Conservation (phyloP, 345 rosid genomes). For the Rhizophora apiculata region DNA sequence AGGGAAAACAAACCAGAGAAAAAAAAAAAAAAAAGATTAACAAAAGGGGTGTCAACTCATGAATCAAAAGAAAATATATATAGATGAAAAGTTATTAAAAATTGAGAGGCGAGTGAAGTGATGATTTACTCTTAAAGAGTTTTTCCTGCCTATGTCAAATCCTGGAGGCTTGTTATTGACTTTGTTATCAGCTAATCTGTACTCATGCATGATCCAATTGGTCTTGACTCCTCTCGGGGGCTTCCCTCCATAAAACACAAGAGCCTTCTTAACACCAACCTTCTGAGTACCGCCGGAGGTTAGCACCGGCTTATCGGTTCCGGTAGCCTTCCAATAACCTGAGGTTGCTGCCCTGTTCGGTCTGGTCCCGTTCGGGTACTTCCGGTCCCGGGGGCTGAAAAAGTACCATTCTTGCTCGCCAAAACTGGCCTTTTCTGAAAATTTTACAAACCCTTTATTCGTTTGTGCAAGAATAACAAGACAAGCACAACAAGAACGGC, state of each 20-base stretch:
- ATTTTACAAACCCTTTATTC: not conserved
- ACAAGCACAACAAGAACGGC: too few relatives aligned
- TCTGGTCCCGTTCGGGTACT: conserved; percentile 34
- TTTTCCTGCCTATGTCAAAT: conserved; percentile 62
- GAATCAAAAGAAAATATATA: not conserved
- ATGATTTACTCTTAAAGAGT: conserved; percentile 69
- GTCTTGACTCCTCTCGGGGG: conserved; percentile 36
- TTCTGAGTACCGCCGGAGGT: conserved; percentile 26
- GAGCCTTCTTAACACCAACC: conserved; percentile 35
- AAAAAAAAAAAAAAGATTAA: not conserved
- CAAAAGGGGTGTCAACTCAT: not conserved
- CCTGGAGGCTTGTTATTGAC: conserved; percentile 52
- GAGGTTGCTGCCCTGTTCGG: conserved; percentile 39
- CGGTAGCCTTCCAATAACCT: conserved; percentile 40
- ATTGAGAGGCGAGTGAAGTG: not conserved
- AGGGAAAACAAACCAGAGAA: not conserved
- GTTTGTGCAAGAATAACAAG: not conserved
- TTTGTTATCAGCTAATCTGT: conserved; percentile 26
- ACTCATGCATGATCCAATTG: conserved; percentile 39
- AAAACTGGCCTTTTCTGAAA: conserved; percentile 31
- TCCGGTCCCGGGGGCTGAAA: conserved; percentile 34
- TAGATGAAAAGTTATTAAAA: not conserved
- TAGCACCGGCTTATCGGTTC: conserved; percentile 31
- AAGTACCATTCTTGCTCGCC: conserved; percentile 38
- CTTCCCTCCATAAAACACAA: conserved; percentile 35